phyloP scores from a whole-genome alignment of 805 yeast genomes.

The Metschnikowia kofuensis region DNA sequence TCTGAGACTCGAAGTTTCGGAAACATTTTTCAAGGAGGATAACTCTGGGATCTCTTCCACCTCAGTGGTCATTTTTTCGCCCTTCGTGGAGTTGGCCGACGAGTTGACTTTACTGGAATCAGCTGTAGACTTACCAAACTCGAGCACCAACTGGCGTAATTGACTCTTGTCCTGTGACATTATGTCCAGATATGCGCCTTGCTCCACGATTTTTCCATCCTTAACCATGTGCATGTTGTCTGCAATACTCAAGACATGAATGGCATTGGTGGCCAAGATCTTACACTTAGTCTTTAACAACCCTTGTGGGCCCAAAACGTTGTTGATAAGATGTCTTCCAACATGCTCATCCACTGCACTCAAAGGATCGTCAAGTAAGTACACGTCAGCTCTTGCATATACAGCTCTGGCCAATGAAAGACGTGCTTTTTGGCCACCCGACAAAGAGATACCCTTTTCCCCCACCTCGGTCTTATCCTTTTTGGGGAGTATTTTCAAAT shows the following conservation, averaged over 20 bases:
- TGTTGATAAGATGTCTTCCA: conserved; percentile 76
- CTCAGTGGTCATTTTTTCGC: conserved; percentile 16
- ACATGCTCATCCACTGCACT: conserved; percentile 99
- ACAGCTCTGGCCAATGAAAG: conserved; percentile 93
- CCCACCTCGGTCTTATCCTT: conserved; percentile 94
- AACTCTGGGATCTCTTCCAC: conserved; percentile 14
- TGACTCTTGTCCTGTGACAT: conserved; percentile 44
- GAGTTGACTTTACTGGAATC: conserved; percentile 12
- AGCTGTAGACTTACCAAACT: conserved; percentile 53
- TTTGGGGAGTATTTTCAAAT: conserved; percentile 75
- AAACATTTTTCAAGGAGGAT: conserved; percentile 25
- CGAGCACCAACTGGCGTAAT: conserved; percentile 53
- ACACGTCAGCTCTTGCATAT: conserved; percentile 89
- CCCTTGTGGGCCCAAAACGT: conserved; percentile 81
- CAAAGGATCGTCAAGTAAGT: conserved; percentile 85
- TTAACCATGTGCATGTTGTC: conserved; percentile 64
- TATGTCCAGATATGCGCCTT: conserved; percentile 58
- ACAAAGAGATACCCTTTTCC: conserved; percentile 92
- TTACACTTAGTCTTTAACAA: conserved; percentile 70
- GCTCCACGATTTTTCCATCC: conserved; percentile 66
- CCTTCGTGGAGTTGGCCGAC: conserved; percentile 21
- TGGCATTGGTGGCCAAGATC: conserved; percentile 82
- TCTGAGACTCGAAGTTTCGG: conserved; percentile 42
- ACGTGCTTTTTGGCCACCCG: conserved; percentile 98
- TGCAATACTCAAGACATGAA: conserved; percentile 77